phyloP scores from a whole-genome alignment of 345 rosid genomes.

The Sapria himalayana region DNA sequence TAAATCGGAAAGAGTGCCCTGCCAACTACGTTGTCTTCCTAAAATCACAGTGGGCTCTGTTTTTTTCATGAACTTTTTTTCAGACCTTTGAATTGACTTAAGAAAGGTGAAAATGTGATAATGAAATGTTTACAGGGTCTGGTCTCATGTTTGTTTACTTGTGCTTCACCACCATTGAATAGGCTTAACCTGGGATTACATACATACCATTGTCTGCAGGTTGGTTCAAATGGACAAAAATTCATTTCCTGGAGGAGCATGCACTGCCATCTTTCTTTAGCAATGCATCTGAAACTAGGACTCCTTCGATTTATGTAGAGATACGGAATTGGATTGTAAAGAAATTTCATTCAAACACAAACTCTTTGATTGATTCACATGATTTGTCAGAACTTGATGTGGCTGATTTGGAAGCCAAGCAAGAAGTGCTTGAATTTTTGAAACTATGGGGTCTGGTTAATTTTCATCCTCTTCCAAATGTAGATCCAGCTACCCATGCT shows the following conservation, averaged over 20 bases:
- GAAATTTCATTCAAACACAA: slow-evolving; percentile 65
- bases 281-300: slow-evolving; percentile 46
- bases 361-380: slow-evolving; percentile 33
- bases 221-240: slow-evolving; percentile 87
- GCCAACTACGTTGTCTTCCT: too few species aligned
- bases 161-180: too few species aligned
- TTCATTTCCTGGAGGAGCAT: slow-evolving; percentile 76
- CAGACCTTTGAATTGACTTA: not conserved
- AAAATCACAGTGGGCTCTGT: too few species aligned
- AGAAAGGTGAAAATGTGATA: too few species aligned
- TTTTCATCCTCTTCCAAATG: slow-evolving; percentile 64
- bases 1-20: too few species aligned
- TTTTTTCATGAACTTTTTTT: not conserved
- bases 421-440: slow-evolving; percentile 84
- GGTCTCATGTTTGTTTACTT: too few species aligned
- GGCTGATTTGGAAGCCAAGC: slow-evolving; percentile 59
- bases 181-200: too few species aligned
- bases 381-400: slow-evolving; percentile 63
- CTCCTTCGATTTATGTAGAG: slow-evolving; percentile 43
- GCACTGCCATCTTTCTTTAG: slow-evolving; percentile 62
- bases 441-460: slow-evolving; percentile 98
- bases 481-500: slow-evolving; percentile 19
- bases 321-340: slow-evolving; percentile 75
- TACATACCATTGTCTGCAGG: slow-evolving; percentile 36
- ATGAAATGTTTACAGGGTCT: too few species aligned